phyloP scores from a whole-genome alignment of 2,329 filamentous ascomycete species.

The Elsinoe fawcettii region DNA sequence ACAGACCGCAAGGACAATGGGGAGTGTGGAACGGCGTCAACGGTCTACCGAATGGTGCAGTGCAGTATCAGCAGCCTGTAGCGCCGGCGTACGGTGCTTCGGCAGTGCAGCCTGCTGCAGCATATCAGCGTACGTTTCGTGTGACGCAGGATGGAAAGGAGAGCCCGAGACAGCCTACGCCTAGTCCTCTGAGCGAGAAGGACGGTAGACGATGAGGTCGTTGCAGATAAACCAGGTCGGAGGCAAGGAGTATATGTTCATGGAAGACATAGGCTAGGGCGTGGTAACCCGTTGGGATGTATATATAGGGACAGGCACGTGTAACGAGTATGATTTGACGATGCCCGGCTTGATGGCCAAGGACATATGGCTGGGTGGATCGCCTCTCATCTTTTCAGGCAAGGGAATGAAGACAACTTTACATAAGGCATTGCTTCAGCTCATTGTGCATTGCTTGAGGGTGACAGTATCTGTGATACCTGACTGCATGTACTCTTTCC shows the following conservation, averaged over 20 bases:
- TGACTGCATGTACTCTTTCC: neutral
- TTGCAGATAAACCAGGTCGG: too few species aligned
- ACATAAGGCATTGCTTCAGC: neutral
- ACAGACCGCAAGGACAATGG: neutral
- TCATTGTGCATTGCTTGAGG: neutral
- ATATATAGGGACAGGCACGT: neutral
- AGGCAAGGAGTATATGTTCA: neutral
- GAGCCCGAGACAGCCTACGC: conserved; percentile 28
- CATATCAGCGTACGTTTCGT: neutral
- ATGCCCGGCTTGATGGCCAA: neutral
- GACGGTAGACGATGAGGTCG: neutral
- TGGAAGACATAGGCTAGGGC: neutral
- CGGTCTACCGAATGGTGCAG: neutral
- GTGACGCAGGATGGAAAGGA: conserved; percentile 16
- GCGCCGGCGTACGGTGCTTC: neutral
- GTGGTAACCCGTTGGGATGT: neutral
- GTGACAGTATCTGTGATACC: neutral
- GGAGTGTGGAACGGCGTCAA: conserved; percentile 4
- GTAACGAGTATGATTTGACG: neutral
- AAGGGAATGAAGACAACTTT: neutral
- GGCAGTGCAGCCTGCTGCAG: neutral
- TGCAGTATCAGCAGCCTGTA: conserved; percentile 12
- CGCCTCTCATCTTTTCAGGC: neutral
- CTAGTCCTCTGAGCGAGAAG: conserved; percentile 25
- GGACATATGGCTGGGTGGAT: neutral